phyloP scores from a whole-genome alignment of 2,329 filamentous ascomycete genomes.

The Westerdykella aurantiaca region DNA sequence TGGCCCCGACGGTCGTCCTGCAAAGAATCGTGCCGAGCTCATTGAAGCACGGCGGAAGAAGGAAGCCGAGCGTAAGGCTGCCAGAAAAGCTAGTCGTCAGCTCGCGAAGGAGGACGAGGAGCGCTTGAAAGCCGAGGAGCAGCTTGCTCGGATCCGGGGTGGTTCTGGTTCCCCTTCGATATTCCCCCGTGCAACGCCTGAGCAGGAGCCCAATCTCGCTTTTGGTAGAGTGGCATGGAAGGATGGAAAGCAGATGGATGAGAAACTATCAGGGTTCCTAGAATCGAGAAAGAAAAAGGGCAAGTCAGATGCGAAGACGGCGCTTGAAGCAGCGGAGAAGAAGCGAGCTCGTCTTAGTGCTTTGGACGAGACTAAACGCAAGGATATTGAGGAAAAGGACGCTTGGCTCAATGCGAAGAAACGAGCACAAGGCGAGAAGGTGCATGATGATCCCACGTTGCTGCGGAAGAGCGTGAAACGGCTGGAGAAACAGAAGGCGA shows the following conservation, averaged over 20 bases:
- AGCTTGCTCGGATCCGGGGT: slow-evolving; percentile 51
- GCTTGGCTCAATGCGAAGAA: slow-evolving; percentile 87
- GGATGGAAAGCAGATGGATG: slow-evolving; percentile 74
- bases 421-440: slow-evolving; percentile 80
- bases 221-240: slow-evolving; percentile 90
- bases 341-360: slow-evolving; percentile 73
- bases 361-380: slow-evolving; percentile 73
- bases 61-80: slow-evolving; percentile 75
- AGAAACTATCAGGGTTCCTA: slow-evolving; percentile 57
- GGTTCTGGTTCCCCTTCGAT: slow-evolving; percentile 54
- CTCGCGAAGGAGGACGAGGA: slow-evolving; percentile 78
- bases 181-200: slow-evolving; percentile 42
- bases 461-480: slow-evolving; percentile 89
- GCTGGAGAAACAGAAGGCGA: slow-evolving; percentile 83
- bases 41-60: slow-evolving; percentile 85
- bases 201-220: slow-evolving; percentile 63
- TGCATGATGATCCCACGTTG: slow-evolving; percentile 77
- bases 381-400: slow-evolving; percentile 88
- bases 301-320: slow-evolving; percentile 76
- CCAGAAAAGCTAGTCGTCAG: slow-evolving; percentile 78
- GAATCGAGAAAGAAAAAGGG: slow-evolving; percentile 72
- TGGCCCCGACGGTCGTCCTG: slow-evolving; percentile 71
- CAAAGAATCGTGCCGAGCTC: slow-evolving; percentile 82
- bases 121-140: slow-evolving; percentile 51
- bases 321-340: slow-evolving; percentile 78